Conservation (phyloP, 306 rosid genomes). For the Leucaena leucocephala region DNA sequence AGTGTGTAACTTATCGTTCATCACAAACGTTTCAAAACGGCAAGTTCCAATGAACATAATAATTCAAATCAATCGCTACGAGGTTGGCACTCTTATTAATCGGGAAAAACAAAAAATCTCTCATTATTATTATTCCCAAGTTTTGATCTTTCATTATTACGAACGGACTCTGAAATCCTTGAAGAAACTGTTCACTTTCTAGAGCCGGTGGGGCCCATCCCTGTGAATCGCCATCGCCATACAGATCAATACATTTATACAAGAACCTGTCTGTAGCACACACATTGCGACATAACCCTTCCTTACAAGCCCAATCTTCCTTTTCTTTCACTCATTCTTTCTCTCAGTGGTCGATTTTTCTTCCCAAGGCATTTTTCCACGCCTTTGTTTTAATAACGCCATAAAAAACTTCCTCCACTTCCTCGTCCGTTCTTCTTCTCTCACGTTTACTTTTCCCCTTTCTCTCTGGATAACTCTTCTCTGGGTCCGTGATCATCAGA, state of each 20-base stretch:
- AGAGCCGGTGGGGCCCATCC: constrained; percentile 46
- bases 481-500: constrained; percentile 47
- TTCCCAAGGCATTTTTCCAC: constrained; percentile 32
- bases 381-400: constrained; percentile 47
- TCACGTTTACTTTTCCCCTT: background rate
- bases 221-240: constrained; percentile 29
- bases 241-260: background rate
- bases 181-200: background rate
- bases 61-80: background rate
- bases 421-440: background rate
- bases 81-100: background rate
- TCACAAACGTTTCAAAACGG: background rate
- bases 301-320: constrained; percentile 51
- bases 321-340: constrained; percentile 23
- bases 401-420: constrained; percentile 25
- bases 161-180: background rate
- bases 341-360: constrained; percentile 16
- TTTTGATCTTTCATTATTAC: background rate
- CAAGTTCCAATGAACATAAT: background rate
- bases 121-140: background rate
- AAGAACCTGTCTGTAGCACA: background rate
- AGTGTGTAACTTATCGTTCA: too few relatives aligned
- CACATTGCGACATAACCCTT: constrained; percentile 39
- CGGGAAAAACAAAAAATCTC: too few relatives aligned
- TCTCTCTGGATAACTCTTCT: constrained; percentile 1